These are phyloP conservation scores for Paxillus involutus DNA, from an alignment of 768 basidiomycete species.

Conservation along the genomic window DNA sequence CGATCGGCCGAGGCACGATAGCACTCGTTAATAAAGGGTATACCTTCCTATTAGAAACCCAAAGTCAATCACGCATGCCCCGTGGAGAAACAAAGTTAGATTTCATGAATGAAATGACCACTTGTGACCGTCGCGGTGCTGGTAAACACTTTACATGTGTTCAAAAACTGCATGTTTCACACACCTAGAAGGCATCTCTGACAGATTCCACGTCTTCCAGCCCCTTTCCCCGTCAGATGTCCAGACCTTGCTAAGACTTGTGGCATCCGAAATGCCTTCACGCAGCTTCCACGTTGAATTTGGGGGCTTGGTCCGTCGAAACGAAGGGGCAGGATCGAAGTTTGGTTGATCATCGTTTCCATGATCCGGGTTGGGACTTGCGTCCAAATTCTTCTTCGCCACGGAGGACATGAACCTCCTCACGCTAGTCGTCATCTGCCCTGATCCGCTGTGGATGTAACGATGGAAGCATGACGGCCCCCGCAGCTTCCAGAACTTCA, in stretches of 20 bases:
- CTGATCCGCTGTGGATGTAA: not conserved
- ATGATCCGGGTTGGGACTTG: not conserved
- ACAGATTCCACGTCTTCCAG: constrained; percentile 44
- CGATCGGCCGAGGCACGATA: constrained; percentile 66
- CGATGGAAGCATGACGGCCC: not conserved
- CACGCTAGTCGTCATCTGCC: not conserved
- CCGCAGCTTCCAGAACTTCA: not conserved
- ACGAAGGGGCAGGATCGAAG: constrained; percentile 27
- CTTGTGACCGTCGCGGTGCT: not conserved
- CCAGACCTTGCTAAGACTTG: constrained; percentile 27
- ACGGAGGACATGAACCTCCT: constrained; percentile 1
- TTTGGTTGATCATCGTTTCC: constrained; percentile 9
- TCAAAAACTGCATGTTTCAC: constrained; percentile 9
- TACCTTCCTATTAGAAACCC: constrained; percentile 24
- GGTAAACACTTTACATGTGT: not conserved
- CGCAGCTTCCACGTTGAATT: constrained; percentile 45
- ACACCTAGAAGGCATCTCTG: constrained; percentile 31
- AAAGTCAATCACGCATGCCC: constrained; percentile 23
- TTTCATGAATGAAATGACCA: constrained; percentile 11
- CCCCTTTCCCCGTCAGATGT: constrained; percentile 32
- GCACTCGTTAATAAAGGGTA: constrained; percentile 58
- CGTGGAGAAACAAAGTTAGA: constrained; percentile 11
- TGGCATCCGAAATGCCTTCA: constrained; percentile 30
- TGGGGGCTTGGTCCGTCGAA: constrained; percentile 37
- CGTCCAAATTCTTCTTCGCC: not conserved